Base-by-base conservation (phyloP, 768 basidiomycete species). In the Suillus variegatus region DNA sequence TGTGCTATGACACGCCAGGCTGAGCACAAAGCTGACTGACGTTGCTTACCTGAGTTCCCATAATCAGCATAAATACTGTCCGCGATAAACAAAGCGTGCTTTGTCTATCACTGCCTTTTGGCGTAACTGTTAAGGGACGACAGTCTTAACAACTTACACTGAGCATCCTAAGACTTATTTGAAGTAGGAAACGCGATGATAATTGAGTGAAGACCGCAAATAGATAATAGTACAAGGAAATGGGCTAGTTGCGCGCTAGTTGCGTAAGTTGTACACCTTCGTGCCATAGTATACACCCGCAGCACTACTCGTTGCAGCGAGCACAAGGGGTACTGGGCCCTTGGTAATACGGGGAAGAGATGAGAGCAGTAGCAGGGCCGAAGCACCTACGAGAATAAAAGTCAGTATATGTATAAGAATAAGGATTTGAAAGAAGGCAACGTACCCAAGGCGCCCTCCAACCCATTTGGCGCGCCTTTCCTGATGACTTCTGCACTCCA, bases 401-500 rank as follows among this genome's bases (percentile, higher is more conserved):
- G 58, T 47, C 10, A 49, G 58, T 32, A 43, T 20, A 43, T 6
- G 25, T 18, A 8, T 43, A 64, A 64, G 2, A 61, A 68, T 7
- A 2, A 18, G 46, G 49, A 14, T 20, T 6, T 32, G 64, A 60
- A 32, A 6, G 35, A 56, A 49, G 22, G 40, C 36, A n/a, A 71
- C 84, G 72, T 73, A 88, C 93, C 93, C 16, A 94, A 81, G 46
- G 93, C 93, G 38, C 82, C 86, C 73, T 94, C 90, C 62, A 93
- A 77, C n/a, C 93, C 91, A 68, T 91, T 88, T 3, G 85, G 72
- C 14, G 86, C 84, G 44, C 91, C 90, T 72, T 85, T 91, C 66
- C 88, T 87, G 68, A 95, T 90, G 72, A 81, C 82, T 66, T 92
- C 85, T 44, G 88, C 93, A 64, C 91, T 89, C 85, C 88, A 94